These are phyloP conservation scores for Alternaria sp. DNA, from an alignment of 2,329 filamentous ascomycete genomes.

Conservation along the genomic window DNA sequence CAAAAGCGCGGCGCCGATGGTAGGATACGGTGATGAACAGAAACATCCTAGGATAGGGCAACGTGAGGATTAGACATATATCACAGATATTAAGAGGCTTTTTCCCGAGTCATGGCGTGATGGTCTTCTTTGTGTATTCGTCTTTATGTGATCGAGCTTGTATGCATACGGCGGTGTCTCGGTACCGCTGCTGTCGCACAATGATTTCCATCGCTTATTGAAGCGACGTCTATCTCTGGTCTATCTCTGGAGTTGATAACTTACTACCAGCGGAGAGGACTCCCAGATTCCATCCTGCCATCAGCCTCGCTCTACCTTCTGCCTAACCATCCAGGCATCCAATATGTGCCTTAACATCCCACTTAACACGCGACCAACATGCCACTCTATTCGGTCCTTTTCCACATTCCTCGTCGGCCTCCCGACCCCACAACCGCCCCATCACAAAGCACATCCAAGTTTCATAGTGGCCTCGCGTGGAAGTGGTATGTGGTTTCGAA, in stretches of 20 bases:
- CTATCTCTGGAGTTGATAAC: too few species aligned
- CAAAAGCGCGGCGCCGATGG: neutral
- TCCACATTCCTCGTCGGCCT: neutral
- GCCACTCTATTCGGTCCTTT: neutral
- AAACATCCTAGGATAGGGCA: conserved; percentile 14
- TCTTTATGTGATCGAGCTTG: neutral
- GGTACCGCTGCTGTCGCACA: neutral
- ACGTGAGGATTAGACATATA: conserved; percentile 1
- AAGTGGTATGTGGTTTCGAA: neutral
- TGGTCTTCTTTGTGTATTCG: neutral
- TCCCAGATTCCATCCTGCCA: neutral
- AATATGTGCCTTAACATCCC: neutral
- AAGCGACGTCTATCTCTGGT: neutral
- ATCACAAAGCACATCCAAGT: neutral
- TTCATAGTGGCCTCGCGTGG: conserved; percentile 1
- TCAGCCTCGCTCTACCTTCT: neutral
- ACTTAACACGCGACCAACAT: neutral
- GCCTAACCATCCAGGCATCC: neutral
- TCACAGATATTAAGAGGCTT: neutral
- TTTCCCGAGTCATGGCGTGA: neutral
- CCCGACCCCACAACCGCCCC: neutral
- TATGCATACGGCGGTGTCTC: neutral
- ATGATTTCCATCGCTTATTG: neutral
- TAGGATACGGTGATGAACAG: conserved; percentile 13
- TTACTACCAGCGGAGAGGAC: neutral